A percentile compares a stretch with the other conserved stretches of the same genome.
Evolutionary conservation across 208 protist species (phyloP).

Genomic region (Wallacemonas sp.): DNA sequence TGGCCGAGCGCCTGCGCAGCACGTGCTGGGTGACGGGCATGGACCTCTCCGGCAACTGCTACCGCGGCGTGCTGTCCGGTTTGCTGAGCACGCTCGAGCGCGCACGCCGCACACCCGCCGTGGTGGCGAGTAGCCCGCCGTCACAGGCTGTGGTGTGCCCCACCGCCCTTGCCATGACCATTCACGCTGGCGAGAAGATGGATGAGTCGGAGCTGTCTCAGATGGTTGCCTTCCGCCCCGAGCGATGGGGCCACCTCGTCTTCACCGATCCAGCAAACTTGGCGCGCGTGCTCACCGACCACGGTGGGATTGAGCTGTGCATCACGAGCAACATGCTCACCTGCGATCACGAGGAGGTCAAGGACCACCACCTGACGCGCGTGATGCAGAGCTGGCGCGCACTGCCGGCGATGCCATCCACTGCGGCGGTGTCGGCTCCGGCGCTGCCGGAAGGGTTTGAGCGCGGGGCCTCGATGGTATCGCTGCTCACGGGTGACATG

Average conservation of each 20-base stretch:
- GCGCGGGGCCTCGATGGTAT: background rate
- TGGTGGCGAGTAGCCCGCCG: no score
- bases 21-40: constrained; percentile 82
- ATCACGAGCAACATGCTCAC: constrained; percentile 85
- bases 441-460: background rate
- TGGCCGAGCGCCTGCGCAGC: constrained; percentile 30
- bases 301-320: constrained; percentile 83
- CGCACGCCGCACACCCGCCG: no score
- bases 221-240: constrained; percentile 69
- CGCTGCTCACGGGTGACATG: background rate
- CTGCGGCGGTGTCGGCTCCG: no score
- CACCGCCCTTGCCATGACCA: constrained; percentile 45
- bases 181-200: constrained; percentile 85
- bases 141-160: background rate
- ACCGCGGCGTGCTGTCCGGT: constrained; percentile 60
- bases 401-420: constrained; percentile 12
- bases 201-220: constrained; percentile 57
- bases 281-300: constrained; percentile 30
- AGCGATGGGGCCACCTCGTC: constrained; percentile 83
- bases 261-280: constrained; percentile 56
- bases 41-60: constrained; percentile 90
- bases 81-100: constrained; percentile 45
- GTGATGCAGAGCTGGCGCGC: constrained; percentile 34
- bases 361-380: constrained; percentile 59
- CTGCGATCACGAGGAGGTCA: constrained; percentile 45